Conservation (phyloP, 768 basidiomycete genomes). For the Rhodotorula graminis region DNA sequence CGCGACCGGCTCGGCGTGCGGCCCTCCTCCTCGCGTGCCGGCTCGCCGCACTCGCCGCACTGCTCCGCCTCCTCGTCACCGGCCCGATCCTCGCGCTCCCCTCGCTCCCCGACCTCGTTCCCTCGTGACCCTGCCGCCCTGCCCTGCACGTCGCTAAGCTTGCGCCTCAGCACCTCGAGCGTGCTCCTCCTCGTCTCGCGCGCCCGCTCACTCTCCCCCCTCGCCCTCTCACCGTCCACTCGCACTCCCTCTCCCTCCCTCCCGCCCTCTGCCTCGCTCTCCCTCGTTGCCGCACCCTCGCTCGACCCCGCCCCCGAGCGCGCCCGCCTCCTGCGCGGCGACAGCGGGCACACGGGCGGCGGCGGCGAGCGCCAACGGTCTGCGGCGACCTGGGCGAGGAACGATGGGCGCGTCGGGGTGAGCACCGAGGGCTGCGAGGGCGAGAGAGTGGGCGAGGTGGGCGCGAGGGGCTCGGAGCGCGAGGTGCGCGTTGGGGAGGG, state of each 20-base stretch:
- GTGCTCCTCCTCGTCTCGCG: neutral
- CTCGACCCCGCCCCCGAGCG: no score
- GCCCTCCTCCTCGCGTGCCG: neutral
- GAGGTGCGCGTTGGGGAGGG: neutral
- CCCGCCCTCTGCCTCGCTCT: no score
- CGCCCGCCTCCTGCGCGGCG: neutral
- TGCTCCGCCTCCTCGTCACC: no score
- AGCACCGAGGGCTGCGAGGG: neutral
- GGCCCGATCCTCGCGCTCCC: no score
- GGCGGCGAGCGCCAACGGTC: conserved; percentile 1
- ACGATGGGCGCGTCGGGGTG: neutral
- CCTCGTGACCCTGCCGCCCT: no score
- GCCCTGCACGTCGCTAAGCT: neutral
- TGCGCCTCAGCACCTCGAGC: conserved; percentile 5
- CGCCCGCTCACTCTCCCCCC: neutral
- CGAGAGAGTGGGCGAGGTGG: neutral
- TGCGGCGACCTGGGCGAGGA: neutral
- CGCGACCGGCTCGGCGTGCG: no score
- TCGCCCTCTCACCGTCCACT: neutral
- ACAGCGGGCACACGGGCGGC: neutral
- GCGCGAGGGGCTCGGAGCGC: neutral
- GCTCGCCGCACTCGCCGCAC: neutral
- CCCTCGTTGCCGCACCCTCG: no score
- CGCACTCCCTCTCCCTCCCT: no score
- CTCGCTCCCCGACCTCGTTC: no score